phyloP scores from a whole-genome alignment of 441 rosid genomes.

The Hypseocharis bilobata region DNA sequence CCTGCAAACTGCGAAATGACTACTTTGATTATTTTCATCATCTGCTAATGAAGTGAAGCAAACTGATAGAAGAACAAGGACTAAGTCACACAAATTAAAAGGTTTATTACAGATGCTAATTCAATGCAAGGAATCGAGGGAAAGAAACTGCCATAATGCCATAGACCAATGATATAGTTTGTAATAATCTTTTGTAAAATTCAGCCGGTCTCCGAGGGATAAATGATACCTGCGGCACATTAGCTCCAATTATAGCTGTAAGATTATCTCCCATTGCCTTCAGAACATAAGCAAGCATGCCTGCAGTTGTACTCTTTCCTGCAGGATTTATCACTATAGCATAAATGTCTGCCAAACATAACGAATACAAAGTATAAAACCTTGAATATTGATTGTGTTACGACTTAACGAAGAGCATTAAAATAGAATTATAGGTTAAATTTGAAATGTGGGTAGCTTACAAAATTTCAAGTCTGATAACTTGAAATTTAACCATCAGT shows the following conservation, averaged over 20 bases:
- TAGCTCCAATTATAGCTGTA: conserved; percentile 28
- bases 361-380: not conserved
- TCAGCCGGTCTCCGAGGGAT: not conserved
- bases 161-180: no score
- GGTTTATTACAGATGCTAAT: not conserved
- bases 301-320: conserved; percentile 32
- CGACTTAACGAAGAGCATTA: not conserved
- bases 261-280: conserved; percentile 27
- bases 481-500: no score
- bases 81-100: not conserved
- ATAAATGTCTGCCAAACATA: not conserved
- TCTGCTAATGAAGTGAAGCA: not conserved
- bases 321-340: not conserved
- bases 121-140: no score
- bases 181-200: not conserved
- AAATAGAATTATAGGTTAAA: no score
- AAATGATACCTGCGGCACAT: conserved; percentile 24
- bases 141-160: no score
- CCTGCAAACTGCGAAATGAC: conserved; percentile 24
- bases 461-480: no score
- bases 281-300: conserved; percentile 31
- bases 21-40: not conserved
- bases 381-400: not conserved
- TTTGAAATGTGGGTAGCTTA: no score
- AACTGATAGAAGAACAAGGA: not conserved